Conservation (phyloP, 1,284 basidiomycete genomes). For the Sanghuangporus weigelae region DNA sequence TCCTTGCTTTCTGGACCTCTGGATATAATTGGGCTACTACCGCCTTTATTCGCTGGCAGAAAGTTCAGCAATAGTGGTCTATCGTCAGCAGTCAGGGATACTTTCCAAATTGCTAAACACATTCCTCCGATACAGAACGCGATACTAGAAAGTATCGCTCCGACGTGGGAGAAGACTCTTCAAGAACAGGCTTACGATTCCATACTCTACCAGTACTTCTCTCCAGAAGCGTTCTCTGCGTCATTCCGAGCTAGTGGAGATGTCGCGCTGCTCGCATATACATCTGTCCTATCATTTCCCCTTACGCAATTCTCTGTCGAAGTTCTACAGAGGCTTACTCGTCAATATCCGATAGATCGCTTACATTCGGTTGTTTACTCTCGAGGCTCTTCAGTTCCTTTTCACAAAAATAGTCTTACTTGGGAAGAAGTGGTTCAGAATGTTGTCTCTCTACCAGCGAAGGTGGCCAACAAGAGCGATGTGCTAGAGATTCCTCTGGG, state of each 20-base stretch:
- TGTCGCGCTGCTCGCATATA: conserved; percentile 55
- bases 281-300: conserved; percentile 49
- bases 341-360: conserved; percentile 63
- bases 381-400: conserved; percentile 17
- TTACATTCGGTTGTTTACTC: conserved; percentile 49
- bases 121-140: conserved; percentile 56
- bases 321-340: conserved; percentile 49
- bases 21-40: conserved; percentile 48
- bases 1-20: conserved; percentile 54
- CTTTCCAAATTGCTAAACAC: conserved; percentile 39
- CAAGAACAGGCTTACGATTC: conserved; percentile 38
- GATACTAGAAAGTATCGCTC: conserved; percentile 59
- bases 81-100: conserved; percentile 20
- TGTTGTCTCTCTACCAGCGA: conserved; percentile 53
- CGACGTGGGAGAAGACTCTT: conserved; percentile 63
- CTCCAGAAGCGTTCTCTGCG: conserved; percentile 55
- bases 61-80: conserved; percentile 34
- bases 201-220: conserved; percentile 62
- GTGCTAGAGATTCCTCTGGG: background rate
- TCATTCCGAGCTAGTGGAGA: conserved; percentile 44
- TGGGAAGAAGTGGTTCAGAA: conserved; percentile 73
- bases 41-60: conserved; percentile 46
- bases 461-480: conserved; percentile 52
- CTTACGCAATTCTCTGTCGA: conserved; percentile 42
- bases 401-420: conserved; percentile 29